Percentiles rank a stretch among this genome's conserved stretches.
These are phyloP conservation scores for Tarenaya hassleriana DNA, from an alignment of 345 rosid species.

Conservation along the genomic window DNA sequence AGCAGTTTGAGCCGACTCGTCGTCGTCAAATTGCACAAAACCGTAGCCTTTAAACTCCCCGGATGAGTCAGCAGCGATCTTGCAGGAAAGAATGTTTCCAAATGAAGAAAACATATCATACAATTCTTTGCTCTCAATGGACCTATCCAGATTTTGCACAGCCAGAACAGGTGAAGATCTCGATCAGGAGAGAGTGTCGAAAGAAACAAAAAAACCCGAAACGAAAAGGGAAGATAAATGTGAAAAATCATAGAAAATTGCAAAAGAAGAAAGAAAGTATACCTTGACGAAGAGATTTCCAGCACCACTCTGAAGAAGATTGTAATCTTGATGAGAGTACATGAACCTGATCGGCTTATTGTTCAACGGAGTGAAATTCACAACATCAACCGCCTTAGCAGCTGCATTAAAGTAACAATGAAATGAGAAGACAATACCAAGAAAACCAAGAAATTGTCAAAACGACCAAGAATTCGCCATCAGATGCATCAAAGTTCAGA, in stretches of 20 bases:
- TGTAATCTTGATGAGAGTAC: conserved; percentile 82
- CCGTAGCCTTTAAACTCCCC: conserved; percentile 96
- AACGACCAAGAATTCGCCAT: no score
- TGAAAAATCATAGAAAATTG: background rate
- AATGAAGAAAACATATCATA: conserved; percentile 79
- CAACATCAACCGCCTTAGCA: conserved; percentile 68
- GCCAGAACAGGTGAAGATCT: background rate
- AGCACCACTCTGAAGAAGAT: conserved; percentile 77
- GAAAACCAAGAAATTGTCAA: no score
- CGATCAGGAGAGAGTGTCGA: background rate
- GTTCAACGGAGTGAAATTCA: conserved; percentile 71
- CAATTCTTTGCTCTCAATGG: conserved; percentile 81
- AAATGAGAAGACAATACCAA: no score
- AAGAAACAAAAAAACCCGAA: background rate
- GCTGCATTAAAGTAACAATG: no score
- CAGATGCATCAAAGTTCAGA: no score
- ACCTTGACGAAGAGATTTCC: conserved; percentile 95
- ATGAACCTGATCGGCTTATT: conserved; percentile 73
- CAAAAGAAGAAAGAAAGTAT: conserved; percentile 2
- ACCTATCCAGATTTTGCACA: conserved; percentile 76
- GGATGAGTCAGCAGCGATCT: conserved; percentile 74
- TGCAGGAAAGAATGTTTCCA: conserved; percentile 84
- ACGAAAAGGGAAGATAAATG: background rate
- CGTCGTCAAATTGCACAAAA: conserved; percentile 80
- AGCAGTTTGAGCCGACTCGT: conserved; percentile 74